phyloP scores from a whole-genome alignment of 768 basidiomycete genomes.

The Hemileccinum rubropunctum region DNA sequence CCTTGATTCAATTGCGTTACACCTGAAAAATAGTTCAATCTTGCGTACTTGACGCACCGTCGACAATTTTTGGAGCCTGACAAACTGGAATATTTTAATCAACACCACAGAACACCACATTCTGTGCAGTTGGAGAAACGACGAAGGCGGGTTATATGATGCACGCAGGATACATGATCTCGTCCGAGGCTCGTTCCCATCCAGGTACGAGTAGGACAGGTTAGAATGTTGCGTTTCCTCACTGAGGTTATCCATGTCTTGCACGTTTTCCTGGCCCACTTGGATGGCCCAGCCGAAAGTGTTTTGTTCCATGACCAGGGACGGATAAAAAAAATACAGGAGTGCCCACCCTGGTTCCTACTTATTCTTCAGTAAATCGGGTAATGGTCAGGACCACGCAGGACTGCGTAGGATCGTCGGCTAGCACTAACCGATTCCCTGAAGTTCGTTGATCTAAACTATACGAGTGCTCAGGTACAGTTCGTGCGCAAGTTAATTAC shows the following conservation, averaged over 20 bases:
- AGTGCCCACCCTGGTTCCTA: conserved; percentile 70
- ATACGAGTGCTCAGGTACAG: conserved; percentile 50
- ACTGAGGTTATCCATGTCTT: conserved; percentile 59
- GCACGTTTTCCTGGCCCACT: conserved; percentile 39
- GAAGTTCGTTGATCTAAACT: conserved; percentile 68
- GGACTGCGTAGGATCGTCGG: no score
- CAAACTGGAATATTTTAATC: conserved; percentile 88
- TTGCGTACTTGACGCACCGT: conserved; percentile 73
- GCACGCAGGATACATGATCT: conserved; percentile 51
- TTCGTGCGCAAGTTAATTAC: conserved; percentile 47
- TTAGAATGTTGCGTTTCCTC: neutral
- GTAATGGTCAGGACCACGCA: no score
- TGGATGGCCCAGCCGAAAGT: neutral
- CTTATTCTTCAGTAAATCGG: no score
- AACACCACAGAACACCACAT: conserved; percentile 86
- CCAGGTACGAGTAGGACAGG: conserved; percentile 41
- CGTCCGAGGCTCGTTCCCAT: conserved; percentile 56
- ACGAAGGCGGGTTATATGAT: conserved; percentile 50
- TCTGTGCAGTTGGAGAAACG: conserved; percentile 48
- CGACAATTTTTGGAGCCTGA: conserved; percentile 75
- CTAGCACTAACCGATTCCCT: no score
- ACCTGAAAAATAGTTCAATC: conserved; percentile 56
- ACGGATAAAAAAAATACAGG: conserved; percentile 65
- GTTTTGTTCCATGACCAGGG: conserved; percentile 40
- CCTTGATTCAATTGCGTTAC: neutral